Percentiles rank a stretch among this genome's conserved stretches.
Evolutionary conservation across 1,284 basidiomycete genomes (phyloP).

Genomic region (Trichosporon sp.): DNA sequence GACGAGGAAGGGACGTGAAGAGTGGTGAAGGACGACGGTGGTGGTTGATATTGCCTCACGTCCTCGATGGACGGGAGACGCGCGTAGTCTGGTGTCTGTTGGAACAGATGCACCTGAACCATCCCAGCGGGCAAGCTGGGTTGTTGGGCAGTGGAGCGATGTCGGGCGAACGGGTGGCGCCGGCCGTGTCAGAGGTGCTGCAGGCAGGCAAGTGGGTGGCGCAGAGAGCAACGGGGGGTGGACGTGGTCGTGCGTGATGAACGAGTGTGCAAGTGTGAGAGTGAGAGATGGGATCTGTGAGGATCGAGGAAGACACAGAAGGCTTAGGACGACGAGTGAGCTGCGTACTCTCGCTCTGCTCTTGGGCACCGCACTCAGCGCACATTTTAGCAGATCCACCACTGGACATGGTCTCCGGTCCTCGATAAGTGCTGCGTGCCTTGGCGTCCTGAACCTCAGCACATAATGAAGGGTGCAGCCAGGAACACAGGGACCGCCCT

Average conservation of each 20-base stretch:
- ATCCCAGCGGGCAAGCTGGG: constrained; percentile 5
- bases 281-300: not conserved
- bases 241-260: not conserved
- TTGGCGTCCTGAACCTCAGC: not conserved
- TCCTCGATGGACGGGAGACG: not conserved
- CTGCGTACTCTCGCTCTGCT: not conserved
- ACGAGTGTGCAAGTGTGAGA: not conserved
- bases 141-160: not conserved
- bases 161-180: not conserved
- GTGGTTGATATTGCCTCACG: not conserved
- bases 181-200: not conserved
- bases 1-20: not conserved
- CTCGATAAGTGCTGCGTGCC: not conserved
- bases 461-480: not conserved
- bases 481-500: not conserved
- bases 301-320: not conserved
- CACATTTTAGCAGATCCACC: not conserved
- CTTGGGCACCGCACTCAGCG: too few relatives aligned
- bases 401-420: not conserved
- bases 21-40: not conserved
- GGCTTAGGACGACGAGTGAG: not conserved
- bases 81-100: not conserved
- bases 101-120: not conserved
- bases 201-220: not conserved
- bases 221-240: not conserved